These are phyloP conservation scores for Myriosclerotinia scirpicola DNA, from an alignment of 2,329 filamentous ascomycete species.

Conservation along the genomic window DNA sequence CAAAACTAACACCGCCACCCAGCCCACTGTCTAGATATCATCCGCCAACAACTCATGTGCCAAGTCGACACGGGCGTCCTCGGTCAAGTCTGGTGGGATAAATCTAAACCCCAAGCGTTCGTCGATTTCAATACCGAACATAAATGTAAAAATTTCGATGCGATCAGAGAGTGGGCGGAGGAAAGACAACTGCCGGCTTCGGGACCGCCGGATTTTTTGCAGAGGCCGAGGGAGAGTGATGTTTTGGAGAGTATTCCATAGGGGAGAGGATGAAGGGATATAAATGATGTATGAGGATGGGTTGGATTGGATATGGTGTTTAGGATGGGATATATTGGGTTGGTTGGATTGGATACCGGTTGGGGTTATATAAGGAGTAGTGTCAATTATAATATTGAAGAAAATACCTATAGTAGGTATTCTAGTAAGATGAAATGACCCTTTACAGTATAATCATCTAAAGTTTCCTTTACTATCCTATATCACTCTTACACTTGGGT, in stretches of 20 bases:
- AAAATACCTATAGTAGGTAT: background rate
- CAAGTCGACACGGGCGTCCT: slow-evolving; percentile 53
- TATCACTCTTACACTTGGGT: no score
- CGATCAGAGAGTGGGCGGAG: slow-evolving; percentile 52
- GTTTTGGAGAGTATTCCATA: slow-evolving; percentile 19
- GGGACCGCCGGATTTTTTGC: slow-evolving; percentile 36
- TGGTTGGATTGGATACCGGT: background rate
- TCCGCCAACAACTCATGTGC: slow-evolving; percentile 58
- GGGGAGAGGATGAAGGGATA: background rate
- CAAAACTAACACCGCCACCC: background rate
- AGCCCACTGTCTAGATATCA: slow-evolving; percentile 56
- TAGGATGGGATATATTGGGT: background rate
- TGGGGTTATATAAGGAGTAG: background rate
- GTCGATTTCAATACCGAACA: slow-evolving; percentile 57
- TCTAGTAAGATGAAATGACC: background rate
- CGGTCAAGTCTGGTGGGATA: slow-evolving; percentile 55
- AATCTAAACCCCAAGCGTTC: slow-evolving; percentile 44
- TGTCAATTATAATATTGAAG: slow-evolving; percentile 3
- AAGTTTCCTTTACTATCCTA: no score
- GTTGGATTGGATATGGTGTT: background rate
- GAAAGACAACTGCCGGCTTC: slow-evolving; percentile 45
- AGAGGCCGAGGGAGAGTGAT: slow-evolving; percentile 32
- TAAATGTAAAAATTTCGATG: slow-evolving; percentile 54
- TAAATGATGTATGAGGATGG: background rate
- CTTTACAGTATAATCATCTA: no score